phyloP scores from a whole-genome alignment of 2,329 filamentous ascomycete genomes.

The Ascochyta clinopodiicola region DNA sequence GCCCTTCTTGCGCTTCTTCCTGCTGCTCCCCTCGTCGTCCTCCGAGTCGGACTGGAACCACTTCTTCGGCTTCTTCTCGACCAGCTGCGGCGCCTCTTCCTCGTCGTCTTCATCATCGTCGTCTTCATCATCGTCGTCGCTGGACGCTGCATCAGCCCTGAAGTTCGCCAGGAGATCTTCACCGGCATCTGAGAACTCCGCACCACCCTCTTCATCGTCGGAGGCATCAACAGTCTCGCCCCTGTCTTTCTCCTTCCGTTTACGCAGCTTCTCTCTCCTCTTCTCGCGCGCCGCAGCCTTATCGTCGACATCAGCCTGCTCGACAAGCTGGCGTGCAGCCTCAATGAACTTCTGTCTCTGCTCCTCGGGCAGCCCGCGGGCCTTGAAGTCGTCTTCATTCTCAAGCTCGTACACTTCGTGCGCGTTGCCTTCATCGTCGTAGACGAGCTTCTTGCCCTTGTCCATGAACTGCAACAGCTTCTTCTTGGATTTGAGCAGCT shows the following conservation, averaged over 20 bases:
- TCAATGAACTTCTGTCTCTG: constrained; percentile 81
- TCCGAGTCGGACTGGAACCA: constrained; percentile 76
- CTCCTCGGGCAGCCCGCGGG: constrained; percentile 74
- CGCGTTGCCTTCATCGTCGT: constrained; percentile 87
- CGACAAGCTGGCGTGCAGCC: constrained; percentile 73
- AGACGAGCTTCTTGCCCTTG: constrained; percentile 82
- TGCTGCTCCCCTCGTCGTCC: constrained; percentile 52
- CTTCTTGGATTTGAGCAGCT: constrained; percentile 94
- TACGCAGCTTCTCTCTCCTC: constrained; percentile 76
- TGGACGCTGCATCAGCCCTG: constrained; percentile 49
- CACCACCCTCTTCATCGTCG: constrained; percentile 33
- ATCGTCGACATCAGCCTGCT: constrained; percentile 78
- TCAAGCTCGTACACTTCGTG: constrained; percentile 89
- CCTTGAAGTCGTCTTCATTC: constrained; percentile 79
- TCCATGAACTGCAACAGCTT: constrained; percentile 90
- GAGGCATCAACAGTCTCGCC: constrained; percentile 50
- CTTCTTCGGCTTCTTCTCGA: constrained; percentile 73
- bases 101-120: constrained; percentile 49
- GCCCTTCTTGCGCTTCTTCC: constrained; percentile 54
- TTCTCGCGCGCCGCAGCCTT: constrained; percentile 82
- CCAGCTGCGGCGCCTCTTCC: constrained; percentile 52
- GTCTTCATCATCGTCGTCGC: constrained; percentile 48
- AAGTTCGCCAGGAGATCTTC: constrained; percentile 54
- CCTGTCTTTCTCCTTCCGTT: constrained; percentile 70
- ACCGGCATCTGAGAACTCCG: constrained; percentile 39